Base-by-base conservation (phyloP, 2,329 filamentous ascomycete species). In the Metarhizium humberi region DNA sequence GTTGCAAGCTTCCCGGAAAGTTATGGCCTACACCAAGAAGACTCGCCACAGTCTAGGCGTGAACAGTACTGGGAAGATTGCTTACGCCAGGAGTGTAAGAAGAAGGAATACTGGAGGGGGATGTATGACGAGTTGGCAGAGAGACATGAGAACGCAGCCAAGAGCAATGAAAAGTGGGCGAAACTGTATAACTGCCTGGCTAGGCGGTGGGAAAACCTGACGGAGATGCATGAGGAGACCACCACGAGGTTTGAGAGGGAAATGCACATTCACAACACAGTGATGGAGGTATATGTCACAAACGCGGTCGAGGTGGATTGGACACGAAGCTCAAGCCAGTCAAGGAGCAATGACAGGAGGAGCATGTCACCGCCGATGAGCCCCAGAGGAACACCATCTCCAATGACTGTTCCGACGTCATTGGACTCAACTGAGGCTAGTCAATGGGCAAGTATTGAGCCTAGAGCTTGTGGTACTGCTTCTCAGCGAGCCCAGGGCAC, bases 221-320 rank as follows among this genome's bases (percentile, higher is more conserved):
- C 29, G 38, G 36, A 43, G 3, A 29, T 13, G 20, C 50, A 51
- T 29, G 8, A 43, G 5, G 18, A 42, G 13, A 3, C 25, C 3
- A 51, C 14, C 20, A 18, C 18, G 29, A 40, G 38, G 30, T 43
- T 16, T 16, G 50, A 51, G 6, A 40, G 10, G n/a, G 50, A 51
- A 16, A 40, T 36, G 20, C 8, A 14, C 8, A 51, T 51, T 30
- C 43, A 53, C n/a, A 20, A 48, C 10, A 38, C 13, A 30, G 50
- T 53, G n/a, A 53, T 50, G 29, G 38, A 46, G 18, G 32, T 25
- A 42, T 57, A 54, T 38, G 46, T 56, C 11, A 8, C 45, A 13
- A 30, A 32, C 13, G 40, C 43, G 50, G 11, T 45, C 6, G 42
- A 46, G 2, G 50, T 55, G 25, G 14, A 36, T 6, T 55, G 54